phyloP scores from a whole-genome alignment of 805 yeast species.

The Ogataea nakhonphanomensis region DNA sequence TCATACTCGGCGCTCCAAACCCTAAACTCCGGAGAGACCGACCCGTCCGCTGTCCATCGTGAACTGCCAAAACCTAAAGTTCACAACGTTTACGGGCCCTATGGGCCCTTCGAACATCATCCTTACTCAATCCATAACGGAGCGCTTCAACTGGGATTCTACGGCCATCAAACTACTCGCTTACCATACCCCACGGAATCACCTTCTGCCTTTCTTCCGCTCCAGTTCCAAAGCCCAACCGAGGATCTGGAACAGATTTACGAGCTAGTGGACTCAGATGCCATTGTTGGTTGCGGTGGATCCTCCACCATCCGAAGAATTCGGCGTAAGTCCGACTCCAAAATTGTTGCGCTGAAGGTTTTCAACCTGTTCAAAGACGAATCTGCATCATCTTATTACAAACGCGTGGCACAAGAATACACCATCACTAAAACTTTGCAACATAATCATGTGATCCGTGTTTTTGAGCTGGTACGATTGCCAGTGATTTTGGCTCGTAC shows the following conservation, averaged over 20 bases:
- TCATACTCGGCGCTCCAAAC: conserved; percentile 4
- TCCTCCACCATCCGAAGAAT: conserved; percentile 60
- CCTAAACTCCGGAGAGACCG: background rate
- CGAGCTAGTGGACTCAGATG: conserved; percentile 38
- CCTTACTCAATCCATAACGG: conserved; percentile 3
- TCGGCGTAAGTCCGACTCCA: conserved; percentile 33
- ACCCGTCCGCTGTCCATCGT: background rate
- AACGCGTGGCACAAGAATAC: conserved; percentile 61
- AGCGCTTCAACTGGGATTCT: background rate
- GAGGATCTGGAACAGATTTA: conserved; percentile 53
- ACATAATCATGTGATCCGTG: conserved; percentile 57
- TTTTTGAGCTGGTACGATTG: conserved; percentile 52
- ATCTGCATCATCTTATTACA: conserved; percentile 59
- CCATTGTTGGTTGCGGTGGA: conserved; percentile 64
- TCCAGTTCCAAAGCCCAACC: conserved; percentile 44
- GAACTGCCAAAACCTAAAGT: background rate
- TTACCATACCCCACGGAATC: conserved; percentile 59
- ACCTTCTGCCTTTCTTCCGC: conserved; percentile 65
- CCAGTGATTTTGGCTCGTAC: conserved; percentile 61
- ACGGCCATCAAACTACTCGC: no score
- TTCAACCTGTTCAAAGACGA: conserved; percentile 57
- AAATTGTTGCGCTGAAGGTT: conserved; percentile 61
- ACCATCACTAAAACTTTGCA: conserved; percentile 53
- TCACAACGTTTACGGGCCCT: conserved; percentile 70
- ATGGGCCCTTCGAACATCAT: conserved; percentile 44